Evolutionary conservation across 108 stramenopile genomes (phyloP), one percentile per base, ranked within the genome.

Genomic region (Ochromonas danica): DNA sequence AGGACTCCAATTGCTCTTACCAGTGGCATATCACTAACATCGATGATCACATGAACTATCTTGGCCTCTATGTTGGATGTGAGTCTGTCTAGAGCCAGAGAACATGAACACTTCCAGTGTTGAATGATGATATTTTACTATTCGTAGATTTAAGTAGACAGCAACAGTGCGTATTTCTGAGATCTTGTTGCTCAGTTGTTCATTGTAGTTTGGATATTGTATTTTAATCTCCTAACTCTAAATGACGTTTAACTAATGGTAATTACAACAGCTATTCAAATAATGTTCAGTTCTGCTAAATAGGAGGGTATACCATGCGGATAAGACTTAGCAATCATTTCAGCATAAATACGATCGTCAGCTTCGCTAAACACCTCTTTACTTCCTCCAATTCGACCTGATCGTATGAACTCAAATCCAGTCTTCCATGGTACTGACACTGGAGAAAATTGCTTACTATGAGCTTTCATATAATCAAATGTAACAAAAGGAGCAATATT

Each of bases 401-500:
- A 35, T 27, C 79, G 43, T 31, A 80, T 70, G 38, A 80, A 80
- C n/a, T 80, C 6, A 70, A 1, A 80, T 0, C 67, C 67, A 31
- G 0, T 33, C 38, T 62, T 62, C 79, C 79, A 80, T 14, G 42
- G 61, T 22, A 80, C 79, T 28, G 79, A 80, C 31, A 1, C 0
- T 36, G 79, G 79, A 1, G 0, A 6, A 45, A 67, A 80, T 10
- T 65, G 40, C 27, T 17, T 35, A 2, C 0, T 0, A 40, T 80
- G 31, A 70, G 6, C 3, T 62, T 70, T 70, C 79, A 80, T 80
- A 39, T 28, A 62, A 14, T 70, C 57, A 40, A 80, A 80, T 22
- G 57, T 25, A 3, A 36, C 31, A 22, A 42, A 0, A 35, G 30
- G 33, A 14, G 3, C 27, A 39, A 80, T 25, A 6, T 33, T 27